These are phyloP conservation scores for Ceratobasidium sp. DNA, from an alignment of 1,284 basidiomycete species.

Conservation along the genomic window DNA sequence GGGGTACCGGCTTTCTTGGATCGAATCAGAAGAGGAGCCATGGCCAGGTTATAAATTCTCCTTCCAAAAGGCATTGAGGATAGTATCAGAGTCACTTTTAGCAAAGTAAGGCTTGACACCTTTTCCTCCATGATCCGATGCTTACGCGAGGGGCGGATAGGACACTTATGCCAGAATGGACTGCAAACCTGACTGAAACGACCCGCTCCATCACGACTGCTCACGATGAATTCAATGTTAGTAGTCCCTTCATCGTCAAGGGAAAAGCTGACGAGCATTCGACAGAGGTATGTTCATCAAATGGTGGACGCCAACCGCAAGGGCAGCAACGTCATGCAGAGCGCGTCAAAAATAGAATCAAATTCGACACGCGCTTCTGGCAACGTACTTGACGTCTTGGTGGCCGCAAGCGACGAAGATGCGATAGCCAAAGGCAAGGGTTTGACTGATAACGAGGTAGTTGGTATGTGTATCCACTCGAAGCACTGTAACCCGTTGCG, in stretches of 20 bases:
- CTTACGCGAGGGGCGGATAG: background rate
- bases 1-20: conserved; percentile 13
- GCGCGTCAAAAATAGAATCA: background rate
- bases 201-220: background rate
- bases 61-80: background rate
- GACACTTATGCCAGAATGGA: background rate
- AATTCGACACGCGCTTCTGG: background rate
- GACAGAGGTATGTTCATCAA: conserved; percentile 1
- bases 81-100: background rate
- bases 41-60: background rate
- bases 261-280: background rate
- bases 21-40: background rate
- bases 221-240: background rate
- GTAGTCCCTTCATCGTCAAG: background rate
- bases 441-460: background rate
- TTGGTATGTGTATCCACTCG: background rate
- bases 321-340: background rate
- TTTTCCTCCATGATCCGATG: background rate
- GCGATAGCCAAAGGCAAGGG: background rate
- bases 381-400: background rate
- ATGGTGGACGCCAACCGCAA: conserved; percentile 3
- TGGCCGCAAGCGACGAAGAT: conserved; percentile 14
- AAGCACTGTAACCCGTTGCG: background rate
- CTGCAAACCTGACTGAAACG: background rate
- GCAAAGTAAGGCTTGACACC: background rate